phyloP scores from a whole-genome alignment of 164 flowering plant species.

The Stephania japonica region DNA sequence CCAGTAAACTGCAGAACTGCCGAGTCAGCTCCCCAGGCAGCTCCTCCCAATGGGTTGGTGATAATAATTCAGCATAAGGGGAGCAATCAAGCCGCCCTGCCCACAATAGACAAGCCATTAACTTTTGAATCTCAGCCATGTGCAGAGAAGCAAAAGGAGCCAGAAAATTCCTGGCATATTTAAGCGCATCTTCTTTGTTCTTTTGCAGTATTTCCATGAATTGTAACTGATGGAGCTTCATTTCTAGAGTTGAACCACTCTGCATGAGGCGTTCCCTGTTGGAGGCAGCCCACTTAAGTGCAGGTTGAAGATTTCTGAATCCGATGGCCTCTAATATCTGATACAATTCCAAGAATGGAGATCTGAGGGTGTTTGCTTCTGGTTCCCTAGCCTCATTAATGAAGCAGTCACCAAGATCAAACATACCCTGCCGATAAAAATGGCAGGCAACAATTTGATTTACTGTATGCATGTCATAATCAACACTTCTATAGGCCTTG shows the following conservation, averaged over 20 bases:
- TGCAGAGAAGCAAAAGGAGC: slow-evolving; percentile 44
- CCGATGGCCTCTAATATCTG: slow-evolving; percentile 62
- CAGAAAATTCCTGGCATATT: slow-evolving; percentile 49
- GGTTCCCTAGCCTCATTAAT: slow-evolving; percentile 47
- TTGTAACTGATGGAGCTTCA: slow-evolving; percentile 64
- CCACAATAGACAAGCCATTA: slow-evolving; percentile 70
- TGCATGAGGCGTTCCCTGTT: slow-evolving; percentile 47
- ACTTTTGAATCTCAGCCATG: slow-evolving; percentile 65
- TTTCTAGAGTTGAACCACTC: slow-evolving; percentile 51
- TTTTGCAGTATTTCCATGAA: slow-evolving; percentile 62
- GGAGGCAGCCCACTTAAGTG: slow-evolving; percentile 54
- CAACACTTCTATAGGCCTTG: slow-evolving; percentile 66
- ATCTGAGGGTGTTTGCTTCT: slow-evolving; percentile 34
- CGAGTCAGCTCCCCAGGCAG: slow-evolving; percentile 48
- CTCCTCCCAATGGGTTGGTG: slow-evolving; percentile 51
- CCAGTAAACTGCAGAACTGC: slow-evolving; percentile 59
- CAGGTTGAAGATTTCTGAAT: slow-evolving; percentile 55
- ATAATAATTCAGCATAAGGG: slow-evolving; percentile 55
- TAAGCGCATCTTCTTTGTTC: slow-evolving; percentile 46
- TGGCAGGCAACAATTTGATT: slow-evolving; percentile 69
- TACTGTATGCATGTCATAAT: slow-evolving; percentile 48
- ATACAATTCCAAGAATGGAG: slow-evolving; percentile 58
- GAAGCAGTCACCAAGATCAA: slow-evolving; percentile 71
- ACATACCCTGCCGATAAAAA: slow-evolving; percentile 66
- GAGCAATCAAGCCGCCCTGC: slow-evolving; percentile 54